A percentile compares a stretch with the other conserved stretches of the same genome.
These are phyloP conservation scores for Yarrowia sp. DNA, from an alignment of 805 yeast genomes.

Conservation along the genomic window DNA sequence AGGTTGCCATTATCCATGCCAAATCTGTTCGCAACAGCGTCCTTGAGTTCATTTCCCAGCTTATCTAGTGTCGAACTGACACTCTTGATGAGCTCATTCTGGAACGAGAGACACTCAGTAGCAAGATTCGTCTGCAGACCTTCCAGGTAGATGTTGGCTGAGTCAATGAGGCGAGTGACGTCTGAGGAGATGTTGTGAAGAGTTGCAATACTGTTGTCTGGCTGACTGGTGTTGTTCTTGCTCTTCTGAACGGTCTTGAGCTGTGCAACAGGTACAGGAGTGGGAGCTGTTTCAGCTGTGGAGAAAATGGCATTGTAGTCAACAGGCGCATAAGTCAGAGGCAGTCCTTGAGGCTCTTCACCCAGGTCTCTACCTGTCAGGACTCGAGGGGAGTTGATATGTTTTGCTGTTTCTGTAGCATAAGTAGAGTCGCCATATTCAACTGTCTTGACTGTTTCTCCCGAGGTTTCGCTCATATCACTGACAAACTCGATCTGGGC, in stretches of 20 bases:
- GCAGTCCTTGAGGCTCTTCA: background rate
- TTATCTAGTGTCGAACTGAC: background rate
- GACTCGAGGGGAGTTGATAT: background rate
- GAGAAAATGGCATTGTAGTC: constrained; percentile 14
- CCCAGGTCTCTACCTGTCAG: background rate
- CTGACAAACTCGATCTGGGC: constrained; percentile 21
- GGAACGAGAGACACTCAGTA: constrained; percentile 3
- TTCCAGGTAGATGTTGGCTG: constrained; percentile 18
- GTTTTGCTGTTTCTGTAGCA: background rate
- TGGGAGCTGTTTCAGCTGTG: background rate
- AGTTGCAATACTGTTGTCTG: background rate
- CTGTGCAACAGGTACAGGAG: background rate
- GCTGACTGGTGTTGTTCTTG: too few relatives aligned
- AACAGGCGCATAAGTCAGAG: background rate
- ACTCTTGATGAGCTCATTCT: background rate
- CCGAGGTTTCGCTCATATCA: background rate
- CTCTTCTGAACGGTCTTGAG: background rate
- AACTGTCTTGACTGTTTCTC: background rate
- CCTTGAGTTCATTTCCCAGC: background rate
- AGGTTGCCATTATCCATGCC: background rate
- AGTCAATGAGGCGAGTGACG: background rate
- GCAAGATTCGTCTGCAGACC: constrained; percentile 15
- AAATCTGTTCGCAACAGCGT: background rate
- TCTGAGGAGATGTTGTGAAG: constrained; percentile 9
- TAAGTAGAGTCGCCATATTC: too few relatives aligned